Base-by-base conservation (phyloP, 257 asterid genomes). In the Handroanthus guayacan region DNA sequence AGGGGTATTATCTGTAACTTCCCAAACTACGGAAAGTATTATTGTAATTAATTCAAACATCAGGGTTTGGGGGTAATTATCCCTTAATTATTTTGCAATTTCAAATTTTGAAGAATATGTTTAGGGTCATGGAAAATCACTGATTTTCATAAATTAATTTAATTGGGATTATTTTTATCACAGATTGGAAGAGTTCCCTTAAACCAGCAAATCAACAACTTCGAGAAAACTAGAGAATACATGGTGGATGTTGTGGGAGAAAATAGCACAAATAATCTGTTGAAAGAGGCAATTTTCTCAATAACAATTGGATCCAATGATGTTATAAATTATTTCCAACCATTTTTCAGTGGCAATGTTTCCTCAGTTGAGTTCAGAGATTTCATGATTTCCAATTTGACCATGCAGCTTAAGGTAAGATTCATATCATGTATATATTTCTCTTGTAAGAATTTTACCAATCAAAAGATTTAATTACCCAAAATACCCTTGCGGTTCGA, bases 231-330 rank as follows among this genome's bases (percentile, higher is more conserved):
- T 7, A 78, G 87, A 76, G 80, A 69, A 50, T 78, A 80, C 67
- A 82, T 86, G 82, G 84, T 82, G 79, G 62, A 76, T 11, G 62
- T 38, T 37, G 75, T 82, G 57, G 92, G 92, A 78, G 90, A 83
- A 63, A 74, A 71, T 17, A 80, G 57, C 36, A 83, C 85, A 20
- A 80, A 25, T 10, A 71, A 20, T 17, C 69, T 87, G 36, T 66
- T 87, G 34, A 82, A 71, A 76, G 75, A 78, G 1, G 83, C 90
- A 2, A 75, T 87, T 45, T 86, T 86, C 79, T 85, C 92, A 14
- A 1, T 87, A 51, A 82, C 92, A 17, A 81, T 80, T 67, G 92
- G 92, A 0, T 83, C 92, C 6, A 87, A 87, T 54, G 92, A 87
- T 71, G 74, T 87, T 37, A n/a, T 85, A 8, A 87, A 86, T 62